Evolutionary conservation across 257 asterid genomes (phyloP), one percentile per base, ranked within the genome.

Genomic region (Apocynum venetum): DNA sequence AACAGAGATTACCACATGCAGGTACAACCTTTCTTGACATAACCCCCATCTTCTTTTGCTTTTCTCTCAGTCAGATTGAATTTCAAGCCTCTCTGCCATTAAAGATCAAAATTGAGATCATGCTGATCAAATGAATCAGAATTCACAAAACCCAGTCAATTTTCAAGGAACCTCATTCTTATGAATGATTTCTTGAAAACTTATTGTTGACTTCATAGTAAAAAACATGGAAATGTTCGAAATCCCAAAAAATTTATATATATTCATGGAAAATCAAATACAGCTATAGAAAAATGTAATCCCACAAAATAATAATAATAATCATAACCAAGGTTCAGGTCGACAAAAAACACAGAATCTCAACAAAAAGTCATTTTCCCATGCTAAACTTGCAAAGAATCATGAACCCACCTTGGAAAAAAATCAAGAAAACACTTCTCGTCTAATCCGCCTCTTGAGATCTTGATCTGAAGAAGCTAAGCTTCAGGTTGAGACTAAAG

Each of bases 11-110:
- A 48, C 88, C 90, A 60, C 88, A 87, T 60, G 87, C 90, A 13
- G 90, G 90, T 47, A 87, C 77, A 71, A 87, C 90, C 78, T 83
- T 83, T 80, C 90, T 82, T 72, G 90, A 87, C 90, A 87, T 85
- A 68, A 84, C 85, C 80, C 90, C 90, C 90, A 87, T 87, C 52
- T 70, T 78, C 36, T 65, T 12, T 20, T 36, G 13, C 36, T 8
- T 53, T 79, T 76, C 61, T 11, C 65, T 77, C 52, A 44, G 43
- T 35, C 44, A n/a, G 53, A n/a, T 52, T 40, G 52, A 74, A 73
- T 66, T 79, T 69, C 79, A 66, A 80, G 76, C 79, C 83, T 74
- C 83, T 75, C 68, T 38, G 44, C 76, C 48, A 46, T 19, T 15
- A 71, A n/a, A 35, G 38, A 72, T 71, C 63, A 41, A 78, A 59